A percentile compares a stretch with the other conserved stretches of the same genome.
phyloP scores from a whole-genome alignment of 1,284 basidiomycete species.

The Boletellus deceptivus region DNA sequence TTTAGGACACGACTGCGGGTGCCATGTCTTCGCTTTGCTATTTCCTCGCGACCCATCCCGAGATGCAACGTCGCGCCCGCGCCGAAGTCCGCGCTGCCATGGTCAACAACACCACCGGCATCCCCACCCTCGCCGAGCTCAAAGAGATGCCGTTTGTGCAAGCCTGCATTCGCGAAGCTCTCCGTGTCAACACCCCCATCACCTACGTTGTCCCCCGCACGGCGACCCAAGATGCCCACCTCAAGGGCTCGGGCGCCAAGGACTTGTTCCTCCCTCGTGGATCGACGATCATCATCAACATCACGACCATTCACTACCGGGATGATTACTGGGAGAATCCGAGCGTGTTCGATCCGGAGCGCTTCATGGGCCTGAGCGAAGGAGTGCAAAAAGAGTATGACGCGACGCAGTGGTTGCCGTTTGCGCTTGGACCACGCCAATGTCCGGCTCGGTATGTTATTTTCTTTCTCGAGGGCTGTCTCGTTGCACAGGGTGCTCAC shows the following conservation, averaged over 20 bases:
- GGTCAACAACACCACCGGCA: background rate
- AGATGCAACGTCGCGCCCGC: background rate
- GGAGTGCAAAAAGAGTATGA: background rate
- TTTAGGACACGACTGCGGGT: background rate
- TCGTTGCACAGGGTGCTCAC: no score
- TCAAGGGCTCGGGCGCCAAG: background rate
- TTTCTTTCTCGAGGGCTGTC: no score
- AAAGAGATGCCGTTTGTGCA: conserved; percentile 1
- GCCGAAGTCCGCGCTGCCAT: background rate
- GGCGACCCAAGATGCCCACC: background rate
- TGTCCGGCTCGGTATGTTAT: conserved; percentile 1
- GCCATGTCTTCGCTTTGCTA: conserved; percentile 1
- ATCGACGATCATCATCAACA: conserved; percentile 1
- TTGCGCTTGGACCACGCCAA: conserved; percentile 1
- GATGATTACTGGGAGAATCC: conserved; percentile 3
- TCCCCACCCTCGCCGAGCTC: background rate
- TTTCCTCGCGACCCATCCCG: background rate
- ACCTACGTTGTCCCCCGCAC: background rate
- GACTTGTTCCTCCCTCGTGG: background rate
- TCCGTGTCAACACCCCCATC: conserved; percentile 1
- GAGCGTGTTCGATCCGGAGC: background rate
- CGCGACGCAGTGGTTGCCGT: conserved; percentile 1
- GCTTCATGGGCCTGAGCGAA: background rate
- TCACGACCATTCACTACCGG: conserved; percentile 1
- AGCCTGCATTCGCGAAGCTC: conserved; percentile 1